These are phyloP conservation scores for Gossypium longicalyx DNA, from an alignment of 345 rosid genomes.

Conservation along the genomic window DNA sequence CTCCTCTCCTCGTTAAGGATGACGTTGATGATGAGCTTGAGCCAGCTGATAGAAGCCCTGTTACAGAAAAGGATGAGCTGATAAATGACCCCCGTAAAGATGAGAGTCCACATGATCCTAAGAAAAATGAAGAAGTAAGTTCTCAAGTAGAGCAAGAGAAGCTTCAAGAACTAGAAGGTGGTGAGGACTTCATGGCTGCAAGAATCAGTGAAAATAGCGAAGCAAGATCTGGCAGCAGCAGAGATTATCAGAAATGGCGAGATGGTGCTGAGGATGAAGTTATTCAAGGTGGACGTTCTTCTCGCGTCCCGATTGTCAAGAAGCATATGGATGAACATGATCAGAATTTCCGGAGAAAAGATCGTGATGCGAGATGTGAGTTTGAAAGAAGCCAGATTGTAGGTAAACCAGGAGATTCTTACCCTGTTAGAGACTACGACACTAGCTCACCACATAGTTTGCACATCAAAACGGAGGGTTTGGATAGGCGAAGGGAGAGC, in stretches of 20 bases:
- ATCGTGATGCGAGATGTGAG: slow-evolving; percentile 54
- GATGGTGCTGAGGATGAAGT: slow-evolving; percentile 83
- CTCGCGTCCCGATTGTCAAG: slow-evolving; percentile 35
- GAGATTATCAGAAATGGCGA: slow-evolving; percentile 60
- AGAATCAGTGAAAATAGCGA: slow-evolving; percentile 88
- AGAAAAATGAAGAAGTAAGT: slow-evolving; percentile 35
- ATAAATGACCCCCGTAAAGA: slow-evolving; percentile 28
- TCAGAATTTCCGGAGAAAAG: slow-evolving; percentile 51
- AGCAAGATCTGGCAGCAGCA: slow-evolving; percentile 84
- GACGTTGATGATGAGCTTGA: slow-evolving; percentile 31
- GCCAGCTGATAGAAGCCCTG: slow-evolving; percentile 43
- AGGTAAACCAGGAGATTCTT: slow-evolving; percentile 51
- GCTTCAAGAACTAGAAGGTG: slow-evolving; percentile 55
- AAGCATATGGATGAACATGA: slow-evolving; percentile 53
- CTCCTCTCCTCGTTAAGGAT: slow-evolving; percentile 39
- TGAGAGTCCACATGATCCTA: slow-evolving; percentile 19
- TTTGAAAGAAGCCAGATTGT: slow-evolving; percentile 45
- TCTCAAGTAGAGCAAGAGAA: slow-evolving; percentile 40
- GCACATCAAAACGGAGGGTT: slow-evolving; percentile 48
- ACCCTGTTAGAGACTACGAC: slow-evolving; percentile 54
- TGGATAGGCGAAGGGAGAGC: slow-evolving; percentile 64
- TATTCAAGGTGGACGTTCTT: slow-evolving; percentile 52
- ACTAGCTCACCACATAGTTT: slow-evolving; percentile 33
- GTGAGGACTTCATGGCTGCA: slow-evolving; percentile 66
- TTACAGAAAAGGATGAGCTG: slow-evolving; percentile 41